These are phyloP conservation scores for Metschnikowia colocasiae DNA, from an alignment of 805 yeast species.

Conservation along the genomic window DNA sequence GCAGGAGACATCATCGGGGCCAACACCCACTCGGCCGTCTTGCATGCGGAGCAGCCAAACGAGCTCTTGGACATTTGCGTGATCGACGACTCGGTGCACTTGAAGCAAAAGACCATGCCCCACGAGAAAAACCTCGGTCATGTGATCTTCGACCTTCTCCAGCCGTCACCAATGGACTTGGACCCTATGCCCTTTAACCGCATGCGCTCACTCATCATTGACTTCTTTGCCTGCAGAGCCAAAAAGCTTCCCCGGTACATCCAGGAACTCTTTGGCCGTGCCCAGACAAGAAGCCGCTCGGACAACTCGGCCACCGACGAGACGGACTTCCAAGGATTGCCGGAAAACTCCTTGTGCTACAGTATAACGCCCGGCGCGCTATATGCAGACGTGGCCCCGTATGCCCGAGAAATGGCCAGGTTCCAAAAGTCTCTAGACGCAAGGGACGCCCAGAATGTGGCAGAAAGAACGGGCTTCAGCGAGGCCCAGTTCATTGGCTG, in stretches of 20 bases:
- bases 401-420: slow-evolving; percentile 30
- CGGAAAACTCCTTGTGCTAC: slow-evolving; percentile 32
- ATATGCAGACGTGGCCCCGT: slow-evolving; percentile 31
- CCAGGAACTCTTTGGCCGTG: slow-evolving; percentile 24
- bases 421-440: slow-evolving; percentile 28
- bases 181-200: slow-evolving; percentile 6
- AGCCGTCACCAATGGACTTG: neutral
- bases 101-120: slow-evolving; percentile 29
- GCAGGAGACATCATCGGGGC: slow-evolving; percentile 27
- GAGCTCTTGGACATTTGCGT: slow-evolving; percentile 33
- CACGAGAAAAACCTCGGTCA: slow-evolving; percentile 38
- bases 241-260: slow-evolving; percentile 30
- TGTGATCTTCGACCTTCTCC: slow-evolving; percentile 8
- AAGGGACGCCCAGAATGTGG: slow-evolving; percentile 18
- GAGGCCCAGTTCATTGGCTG: slow-evolving; percentile 30
- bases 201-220: slow-evolving; percentile 10
- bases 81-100: slow-evolving; percentile 30
- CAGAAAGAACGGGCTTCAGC: slow-evolving; percentile 14
- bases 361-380: slow-evolving; percentile 25
- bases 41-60: slow-evolving; percentile 27
- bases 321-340: slow-evolving; percentile 25
- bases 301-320: slow-evolving; percentile 9
- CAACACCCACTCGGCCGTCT: slow-evolving; percentile 25
- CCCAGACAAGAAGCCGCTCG: slow-evolving; percentile 18
- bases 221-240: slow-evolving; percentile 34